Evolutionary conservation across 108 stramenopile species (phyloP), one percentile per base, ranked within the genome.

Genomic region (Nitzschia putrida): DNA sequence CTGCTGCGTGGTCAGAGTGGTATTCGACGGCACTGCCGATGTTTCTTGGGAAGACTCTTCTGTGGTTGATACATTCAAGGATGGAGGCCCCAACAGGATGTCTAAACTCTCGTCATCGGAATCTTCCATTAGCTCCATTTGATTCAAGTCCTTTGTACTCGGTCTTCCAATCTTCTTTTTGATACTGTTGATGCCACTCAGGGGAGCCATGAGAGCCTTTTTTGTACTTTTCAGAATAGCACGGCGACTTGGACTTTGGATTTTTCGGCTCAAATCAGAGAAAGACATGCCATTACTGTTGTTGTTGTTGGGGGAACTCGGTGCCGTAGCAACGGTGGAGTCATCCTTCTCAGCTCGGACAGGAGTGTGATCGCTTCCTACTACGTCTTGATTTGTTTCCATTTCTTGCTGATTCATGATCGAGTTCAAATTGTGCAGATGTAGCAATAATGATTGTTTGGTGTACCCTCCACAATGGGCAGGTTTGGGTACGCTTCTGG

Each of bases 181-280:
- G 47, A 49, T 18, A 5, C 47, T 16, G 47, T 6, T 49, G n/a
- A 49, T 49, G 14, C 47, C 47, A 49, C 47, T 49, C 3, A 49
- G 47, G 18, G 47, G 47, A 49, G 47, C 47, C 47, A 49, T 49
- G 14, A 49, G 47, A 16, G 47, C 47, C 47, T 49, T 49, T 49
- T 49, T 49, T 16, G 47, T 49, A 3, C n/a, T 49, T 18, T 49
- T 49, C n/a, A 49, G 6, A 49, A 49, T 49, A 18, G 47, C 14
- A 16, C 47, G 47, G 1, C 29, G 29, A 34, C 29, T 34, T 34
- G 29, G 29, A 34, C 29, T 34, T 4, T 34, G 29, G 29, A 34
- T 34, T 34, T 34, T 34, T 34, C 4, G 1, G 29, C 29, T 34
- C 29, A 34, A 34, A 34, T 34, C 29, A 4, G 29, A 34, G 4